Evolutionary conservation across 495 filamentous ascomycete genomes (phyloP).

Genomic region (Diplogelasinospora grovesii): DNA sequence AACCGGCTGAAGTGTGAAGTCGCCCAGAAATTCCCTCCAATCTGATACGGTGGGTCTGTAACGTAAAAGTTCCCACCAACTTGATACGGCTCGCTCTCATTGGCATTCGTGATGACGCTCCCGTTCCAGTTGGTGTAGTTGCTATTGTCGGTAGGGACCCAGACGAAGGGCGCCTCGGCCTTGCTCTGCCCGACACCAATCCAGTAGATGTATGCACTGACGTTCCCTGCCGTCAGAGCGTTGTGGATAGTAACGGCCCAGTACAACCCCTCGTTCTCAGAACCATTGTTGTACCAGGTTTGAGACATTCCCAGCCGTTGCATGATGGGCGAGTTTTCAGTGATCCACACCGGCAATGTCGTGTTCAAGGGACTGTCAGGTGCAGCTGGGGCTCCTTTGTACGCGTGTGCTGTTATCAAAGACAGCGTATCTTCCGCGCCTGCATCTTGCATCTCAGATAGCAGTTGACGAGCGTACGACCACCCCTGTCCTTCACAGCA

Average conservation of each 20-base stretch:
- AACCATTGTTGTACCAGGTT: constrained; percentile 35
- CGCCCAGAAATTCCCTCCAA: constrained; percentile 11
- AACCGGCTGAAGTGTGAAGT: constrained; percentile 16
- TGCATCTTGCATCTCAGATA: constrained; percentile 33
- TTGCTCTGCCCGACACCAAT: constrained; percentile 9
- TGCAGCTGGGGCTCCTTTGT: constrained; percentile 34
- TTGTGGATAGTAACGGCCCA: constrained; percentile 48
- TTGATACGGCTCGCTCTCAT: neutral
- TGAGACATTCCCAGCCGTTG: constrained; percentile 23
- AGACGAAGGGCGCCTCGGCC: constrained; percentile 11
- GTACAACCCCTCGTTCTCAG: constrained; percentile 42
- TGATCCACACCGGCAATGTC: constrained; percentile 15
- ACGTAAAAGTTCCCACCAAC: too few relatives aligned
- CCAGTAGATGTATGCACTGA: constrained; percentile 51
- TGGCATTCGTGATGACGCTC: neutral
- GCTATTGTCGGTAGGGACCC: constrained; percentile 3
- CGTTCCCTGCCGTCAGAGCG: constrained; percentile 35
- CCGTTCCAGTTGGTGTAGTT: constrained; percentile 1
- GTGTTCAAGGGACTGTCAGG: constrained; percentile 14
- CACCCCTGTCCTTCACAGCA: constrained; percentile 51
- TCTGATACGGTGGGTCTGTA: neutral
- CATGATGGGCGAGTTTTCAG: constrained; percentile 19
- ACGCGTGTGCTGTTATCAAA: constrained; percentile 45
- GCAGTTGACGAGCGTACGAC: constrained; percentile 33
- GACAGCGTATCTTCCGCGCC: constrained; percentile 33